Base-by-base conservation (phyloP, 2,329 filamentous ascomycete species). In the Microthyrium microscopicum region DNA sequence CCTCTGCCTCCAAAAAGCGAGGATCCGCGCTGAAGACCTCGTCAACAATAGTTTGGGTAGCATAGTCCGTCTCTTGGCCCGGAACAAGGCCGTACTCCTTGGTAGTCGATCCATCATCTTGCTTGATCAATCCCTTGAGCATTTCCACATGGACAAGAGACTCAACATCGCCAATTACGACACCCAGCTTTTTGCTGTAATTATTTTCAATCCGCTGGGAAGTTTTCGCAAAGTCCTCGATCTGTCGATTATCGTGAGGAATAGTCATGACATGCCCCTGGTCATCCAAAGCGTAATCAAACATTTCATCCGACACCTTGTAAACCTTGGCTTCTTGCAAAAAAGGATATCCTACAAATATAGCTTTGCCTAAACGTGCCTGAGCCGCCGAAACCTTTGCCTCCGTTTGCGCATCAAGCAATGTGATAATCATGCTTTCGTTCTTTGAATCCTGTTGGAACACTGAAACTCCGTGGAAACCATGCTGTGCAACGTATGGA, bases 401-500 rank as follows among this genome's bases (percentile, higher is more conserved):
- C 22, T 77, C 73, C 37, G 61, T 57, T 41, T 85, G 82, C 1
- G 80, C 71, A 24, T 82, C 77, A 20, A 75, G 66, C 31, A 98
- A 62, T 2, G 82, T 93, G 36, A 95, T 69, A 17, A 95, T 72
- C 73, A 95, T 85, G 54, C 87, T 98, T 54, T 94, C 85, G 49
- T 95, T 95, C 31, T 83, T 77, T 51, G 85, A 94, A 44, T 95
- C 89, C 45, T 87, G 75, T 50, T 93, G 84, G 61, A 98, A 98
- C 21, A 98, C 83, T 41, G 77, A 89, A 40, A 98, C 81, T 3
- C 84, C 84, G 43, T 92, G 81, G 53, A 84, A 92, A 6, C 76
- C 81, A 30, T 95, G 63, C 36, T 73, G 68, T 2, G 82, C 89
- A 39, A 73, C 75, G 52, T 89, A 85, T 1, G 83, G 79, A 26